Conservation (phyloP, 352 stramenopile species). For the Saprolegnia parasitica region DNA sequence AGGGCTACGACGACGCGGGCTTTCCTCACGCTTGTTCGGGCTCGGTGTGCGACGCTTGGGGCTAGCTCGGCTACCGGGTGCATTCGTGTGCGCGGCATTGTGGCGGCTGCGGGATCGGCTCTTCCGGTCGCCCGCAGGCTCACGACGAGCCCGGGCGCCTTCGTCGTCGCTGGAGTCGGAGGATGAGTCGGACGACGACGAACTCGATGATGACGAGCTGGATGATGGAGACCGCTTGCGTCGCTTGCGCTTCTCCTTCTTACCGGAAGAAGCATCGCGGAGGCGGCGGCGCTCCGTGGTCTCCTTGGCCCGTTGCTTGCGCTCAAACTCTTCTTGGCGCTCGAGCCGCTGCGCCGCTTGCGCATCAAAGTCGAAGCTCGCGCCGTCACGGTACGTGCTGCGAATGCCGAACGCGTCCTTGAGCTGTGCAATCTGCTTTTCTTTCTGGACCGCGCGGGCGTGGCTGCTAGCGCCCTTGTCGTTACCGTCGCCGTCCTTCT, state of each 20-base stretch:
- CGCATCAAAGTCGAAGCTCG: conserved; percentile 74
- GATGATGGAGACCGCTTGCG: conserved; percentile 12
- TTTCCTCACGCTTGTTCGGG: not conserved
- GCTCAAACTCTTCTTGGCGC: conserved; percentile 30
- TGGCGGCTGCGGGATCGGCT: no score
- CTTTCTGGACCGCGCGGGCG: conserved; percentile 52
- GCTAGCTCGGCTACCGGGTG: not conserved
- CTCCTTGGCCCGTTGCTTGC: not conserved
- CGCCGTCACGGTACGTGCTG: conserved; percentile 61
- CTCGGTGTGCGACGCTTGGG: not conserved
- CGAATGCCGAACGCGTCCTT: conserved; percentile 69
- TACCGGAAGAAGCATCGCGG: not conserved
- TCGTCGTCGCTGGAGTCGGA: not conserved
- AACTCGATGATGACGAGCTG: conserved; percentile 5
- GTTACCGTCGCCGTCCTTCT: conserved; percentile 17
- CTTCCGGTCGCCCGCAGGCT: no score
- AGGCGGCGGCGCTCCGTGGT: not conserved
- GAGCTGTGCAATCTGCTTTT: conserved; percentile 59
- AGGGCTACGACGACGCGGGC: not conserved
- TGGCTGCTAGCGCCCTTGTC: conserved; percentile 45
- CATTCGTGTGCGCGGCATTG: not conserved
- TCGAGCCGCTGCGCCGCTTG: conserved; percentile 60
- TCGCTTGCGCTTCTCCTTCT: conserved; percentile 18
- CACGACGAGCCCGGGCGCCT: not conserved
- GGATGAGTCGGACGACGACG: conserved; percentile 6